Conservation (phyloP, 176 grass and related monocot species). For the Oryza brachyantha region DNA sequence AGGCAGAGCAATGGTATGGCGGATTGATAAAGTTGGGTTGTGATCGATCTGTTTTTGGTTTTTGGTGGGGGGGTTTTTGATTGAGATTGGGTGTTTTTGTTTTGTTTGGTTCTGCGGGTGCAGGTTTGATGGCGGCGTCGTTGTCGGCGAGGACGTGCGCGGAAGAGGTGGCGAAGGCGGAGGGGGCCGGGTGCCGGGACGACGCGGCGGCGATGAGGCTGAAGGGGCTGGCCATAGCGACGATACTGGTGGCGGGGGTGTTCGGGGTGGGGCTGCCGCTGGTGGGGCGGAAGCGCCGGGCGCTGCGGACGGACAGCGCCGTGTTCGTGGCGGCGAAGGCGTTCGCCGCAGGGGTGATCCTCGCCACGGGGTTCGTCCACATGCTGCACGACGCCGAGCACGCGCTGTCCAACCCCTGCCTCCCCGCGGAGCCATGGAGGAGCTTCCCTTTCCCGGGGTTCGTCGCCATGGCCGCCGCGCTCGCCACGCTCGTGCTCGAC, state of each 20-base stretch:
- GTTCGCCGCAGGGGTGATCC: constrained; percentile 74
- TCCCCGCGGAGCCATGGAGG: constrained; percentile 43
- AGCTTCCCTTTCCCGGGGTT: constrained; percentile 77
- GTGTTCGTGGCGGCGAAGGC: constrained; percentile 57
- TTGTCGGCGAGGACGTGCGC: constrained; percentile 58
- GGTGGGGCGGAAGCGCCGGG: constrained; percentile 45
- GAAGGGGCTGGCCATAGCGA: constrained; percentile 54
- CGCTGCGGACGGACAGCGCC: constrained; percentile 48
- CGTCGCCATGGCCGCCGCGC: constrained; percentile 73
- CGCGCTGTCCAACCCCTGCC: constrained; percentile 57
- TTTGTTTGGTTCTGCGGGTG: too few relatives aligned
- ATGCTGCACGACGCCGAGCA: constrained; percentile 61
- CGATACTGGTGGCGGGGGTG: constrained; percentile 52
- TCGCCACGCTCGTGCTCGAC: constrained; percentile 75
- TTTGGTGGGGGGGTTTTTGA: too few relatives aligned
- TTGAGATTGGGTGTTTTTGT: neutral
- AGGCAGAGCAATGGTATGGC: constrained; percentile 28
- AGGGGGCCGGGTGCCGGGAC: constrained; percentile 38
- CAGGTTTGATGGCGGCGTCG: constrained; percentile 49
- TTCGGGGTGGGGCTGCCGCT: constrained; percentile 64
- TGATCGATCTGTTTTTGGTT: too few relatives aligned
- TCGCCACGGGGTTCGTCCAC: constrained; percentile 88
- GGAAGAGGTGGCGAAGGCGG: constrained; percentile 33
- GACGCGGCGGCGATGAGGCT: constrained; percentile 48
- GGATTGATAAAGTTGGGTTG: neutral